Percentiles rank a stretch among this genome's conserved stretches.
phyloP scores from a whole-genome alignment of 768 basidiomycete genomes.

The Hypholoma fasciculare region DNA sequence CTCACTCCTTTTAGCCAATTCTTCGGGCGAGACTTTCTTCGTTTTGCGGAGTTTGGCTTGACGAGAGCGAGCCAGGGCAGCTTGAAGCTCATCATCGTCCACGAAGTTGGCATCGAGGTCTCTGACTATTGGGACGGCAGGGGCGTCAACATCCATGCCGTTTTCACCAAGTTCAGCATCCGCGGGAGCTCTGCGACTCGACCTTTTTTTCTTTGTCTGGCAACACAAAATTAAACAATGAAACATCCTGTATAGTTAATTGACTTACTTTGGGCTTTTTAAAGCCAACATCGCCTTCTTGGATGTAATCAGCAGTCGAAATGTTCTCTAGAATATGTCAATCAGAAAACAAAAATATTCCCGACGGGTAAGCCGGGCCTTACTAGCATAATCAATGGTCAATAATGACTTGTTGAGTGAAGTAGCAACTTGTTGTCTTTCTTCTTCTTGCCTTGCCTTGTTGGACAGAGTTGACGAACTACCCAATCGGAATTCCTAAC shows the following conservation, averaged over 20 bases:
- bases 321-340: constrained; percentile 64
- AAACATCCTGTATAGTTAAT: neutral
- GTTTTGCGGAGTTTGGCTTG: constrained; percentile 77
- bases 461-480: constrained; percentile 42
- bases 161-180: constrained; percentile 49
- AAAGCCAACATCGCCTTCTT: constrained; percentile 92
- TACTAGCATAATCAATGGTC: constrained; percentile 89
- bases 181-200: constrained; percentile 63
- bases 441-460: constrained; percentile 39
- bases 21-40: constrained; percentile 79
- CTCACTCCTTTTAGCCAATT: constrained; percentile 76
- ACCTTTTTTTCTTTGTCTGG: constrained; percentile 92
- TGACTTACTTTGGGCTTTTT: constrained; percentile 84
- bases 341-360: constrained; percentile 16
- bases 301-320: constrained; percentile 82
- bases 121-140: constrained; percentile 64
- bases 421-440: constrained; percentile 53
- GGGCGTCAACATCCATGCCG: constrained; percentile 82
- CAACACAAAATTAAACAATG: constrained; percentile 6
- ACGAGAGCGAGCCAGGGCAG: constrained; percentile 83
- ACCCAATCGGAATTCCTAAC: constrained; percentile 87
- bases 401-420: constrained; percentile 79
- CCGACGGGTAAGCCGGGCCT: constrained; percentile 28
- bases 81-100: constrained; percentile 98
- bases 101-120: constrained; percentile 89